Base-by-base conservation (phyloP, 1,284 basidiomycete species). In the Ustilago tritici region DNA sequence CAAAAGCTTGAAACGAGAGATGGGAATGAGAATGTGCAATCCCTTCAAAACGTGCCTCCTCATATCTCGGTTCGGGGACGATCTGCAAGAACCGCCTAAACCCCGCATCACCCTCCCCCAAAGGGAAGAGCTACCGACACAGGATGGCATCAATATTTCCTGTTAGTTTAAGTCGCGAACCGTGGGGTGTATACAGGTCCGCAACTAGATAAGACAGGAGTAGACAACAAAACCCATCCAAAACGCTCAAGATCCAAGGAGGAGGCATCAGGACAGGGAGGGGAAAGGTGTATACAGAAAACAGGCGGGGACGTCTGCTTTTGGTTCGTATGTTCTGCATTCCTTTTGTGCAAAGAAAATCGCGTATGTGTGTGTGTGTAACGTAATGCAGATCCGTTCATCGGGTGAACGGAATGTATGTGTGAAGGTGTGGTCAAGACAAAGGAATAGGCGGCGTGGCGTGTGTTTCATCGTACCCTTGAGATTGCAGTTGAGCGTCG, bases 21-120 rank as follows among this genome's bases (percentile, higher is more conserved):
- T 19, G 35, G 9, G 43, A 55, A 8, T 46, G 11, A 46, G 28
- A 40, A 70, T 82, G 81, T 80, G 68, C 49, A 73, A 71, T 65
- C 60, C 74, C 79, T 82, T 82, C 79, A 82, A 80, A 82, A 82
- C 79, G 77, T 71, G 31, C 53, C 54, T 65, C 76, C 56, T 71
- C 67, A 65, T 57, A 12, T 38, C 52, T 61, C 55, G 56, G 50
- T 19, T 72, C 66, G 49, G 65, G 70, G 67, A 61, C 79, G 81
- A 82, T 82, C 81, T 82, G 81, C 81, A 79, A 78, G 72, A 70
- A 61, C 74, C 73, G 55, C 56, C 17, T 19, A 19, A n/a, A 34
- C 43, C n/a, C 46, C 17, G 12, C 46, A 19, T 28, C 50, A 41
- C 35, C 17, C 43, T 31, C 50, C 19, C 49, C 17, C 15, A 14